Conservation (phyloP, 371 early-diverging fungal species). For the Gilbertella persicaria region DNA sequence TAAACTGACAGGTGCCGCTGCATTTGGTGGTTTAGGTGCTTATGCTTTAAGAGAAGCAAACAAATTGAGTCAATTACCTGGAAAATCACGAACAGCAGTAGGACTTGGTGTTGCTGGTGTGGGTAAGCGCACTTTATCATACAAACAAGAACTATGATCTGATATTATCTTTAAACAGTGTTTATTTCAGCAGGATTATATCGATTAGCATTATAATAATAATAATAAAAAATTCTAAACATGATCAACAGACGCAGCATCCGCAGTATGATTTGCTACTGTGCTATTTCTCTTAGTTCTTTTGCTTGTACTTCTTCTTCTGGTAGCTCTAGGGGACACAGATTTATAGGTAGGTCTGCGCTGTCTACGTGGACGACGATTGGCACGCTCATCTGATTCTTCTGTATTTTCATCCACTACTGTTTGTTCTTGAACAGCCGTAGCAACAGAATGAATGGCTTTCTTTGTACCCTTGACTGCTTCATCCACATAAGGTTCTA, state of each 20-base stretch:
- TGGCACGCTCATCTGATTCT: slow-evolving; percentile 14
- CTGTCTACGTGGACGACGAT: not conserved
- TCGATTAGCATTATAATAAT: slow-evolving; percentile 32
- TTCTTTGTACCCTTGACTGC: slow-evolving; percentile 5
- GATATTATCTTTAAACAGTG: no score
- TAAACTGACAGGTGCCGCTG: slow-evolving; percentile 42
- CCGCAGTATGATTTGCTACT: no score
- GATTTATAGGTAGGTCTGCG: not conserved
- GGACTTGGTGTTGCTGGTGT: slow-evolving; percentile 48
- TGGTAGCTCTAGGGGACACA: slow-evolving; percentile 10
- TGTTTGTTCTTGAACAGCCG: slow-evolving; percentile 5
- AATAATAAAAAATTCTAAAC: no score
- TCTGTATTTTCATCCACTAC: slow-evolving; percentile 9
- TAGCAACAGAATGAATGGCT: slow-evolving; percentile 10
- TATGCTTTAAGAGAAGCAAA: slow-evolving; percentile 44
- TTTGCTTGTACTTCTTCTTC: slow-evolving; percentile 1
- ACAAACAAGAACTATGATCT: no score
- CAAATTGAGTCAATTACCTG: slow-evolving; percentile 35
- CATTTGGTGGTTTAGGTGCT: slow-evolving; percentile 41
- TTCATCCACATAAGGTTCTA: slow-evolving; percentile 9
- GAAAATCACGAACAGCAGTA: slow-evolving; percentile 37
- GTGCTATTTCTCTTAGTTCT: not conserved
- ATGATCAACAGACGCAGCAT: no score
- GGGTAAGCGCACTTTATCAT: slow-evolving; percentile 20
- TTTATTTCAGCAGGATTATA: slow-evolving; percentile 51